A percentile compares a stretch with the other conserved stretches of the same genome.
phyloP scores from a whole-genome alignment of 129 eudicot species.

The Saposhnikovia divaricata region DNA sequence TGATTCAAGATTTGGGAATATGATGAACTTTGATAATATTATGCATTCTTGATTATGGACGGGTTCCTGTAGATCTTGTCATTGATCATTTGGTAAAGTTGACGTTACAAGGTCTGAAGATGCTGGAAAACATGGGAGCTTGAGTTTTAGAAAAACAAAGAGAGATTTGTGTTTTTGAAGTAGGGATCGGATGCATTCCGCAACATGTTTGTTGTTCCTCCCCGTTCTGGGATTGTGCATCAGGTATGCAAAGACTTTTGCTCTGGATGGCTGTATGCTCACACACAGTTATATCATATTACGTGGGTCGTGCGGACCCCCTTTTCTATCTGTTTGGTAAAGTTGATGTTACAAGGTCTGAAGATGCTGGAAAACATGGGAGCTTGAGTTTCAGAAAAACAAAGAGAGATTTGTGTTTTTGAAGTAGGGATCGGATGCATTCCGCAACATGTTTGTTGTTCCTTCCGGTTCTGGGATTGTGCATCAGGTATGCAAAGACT shows the following conservation, averaged over 20 bases:
- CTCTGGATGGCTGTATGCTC: neutral
- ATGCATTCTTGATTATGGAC: neutral
- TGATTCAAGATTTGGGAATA: neutral
- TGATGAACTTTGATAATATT: neutral
- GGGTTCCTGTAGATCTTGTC: slow-evolving; percentile 96
- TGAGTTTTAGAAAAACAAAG: slow-evolving; percentile 81
- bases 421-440: slow-evolving; percentile 94
- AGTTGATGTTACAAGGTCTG: slow-evolving; percentile 90
- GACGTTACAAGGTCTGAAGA: slow-evolving; percentile 89
- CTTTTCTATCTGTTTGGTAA: slow-evolving; percentile 43
- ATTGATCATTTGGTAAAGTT: slow-evolving; percentile 96
- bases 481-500: slow-evolving; percentile 55
- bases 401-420: slow-evolving; percentile 87
- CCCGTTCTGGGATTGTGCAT: slow-evolving; percentile 97
- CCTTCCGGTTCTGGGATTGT: slow-evolving; percentile 99
- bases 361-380: slow-evolving; percentile 94
- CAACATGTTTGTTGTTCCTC: slow-evolving; percentile 97
- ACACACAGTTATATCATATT: neutral
- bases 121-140: slow-evolving; percentile 93
- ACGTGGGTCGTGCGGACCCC: neutral
- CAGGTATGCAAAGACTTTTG: slow-evolving; percentile 40
- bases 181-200: slow-evolving; percentile 97
- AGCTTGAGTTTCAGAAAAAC: slow-evolving; percentile 81
- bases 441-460: slow-evolving; percentile 92
- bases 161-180: slow-evolving; percentile 84